Percentiles rank a stretch among this genome's conserved stretches.
These are phyloP conservation scores for Opeltia flavorubescens DNA, from an alignment of 495 filamentous ascomycete species.

Conservation along the genomic window DNA sequence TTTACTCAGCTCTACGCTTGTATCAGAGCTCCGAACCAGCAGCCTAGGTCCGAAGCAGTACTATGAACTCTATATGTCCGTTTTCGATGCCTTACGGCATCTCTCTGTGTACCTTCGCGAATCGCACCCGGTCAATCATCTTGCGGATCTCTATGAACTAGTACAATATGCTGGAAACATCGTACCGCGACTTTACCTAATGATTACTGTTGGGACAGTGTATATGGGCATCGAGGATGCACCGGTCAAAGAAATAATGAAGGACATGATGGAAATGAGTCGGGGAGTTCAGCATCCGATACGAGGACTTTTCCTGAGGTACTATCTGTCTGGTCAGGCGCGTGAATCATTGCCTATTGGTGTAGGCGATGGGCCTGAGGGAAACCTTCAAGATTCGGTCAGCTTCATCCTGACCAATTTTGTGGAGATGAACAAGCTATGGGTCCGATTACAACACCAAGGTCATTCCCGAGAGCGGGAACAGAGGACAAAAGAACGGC, in stretches of 20 bases:
- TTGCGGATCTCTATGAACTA: constrained; percentile 95
- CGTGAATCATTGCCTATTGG: constrained; percentile 73
- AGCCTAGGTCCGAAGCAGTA: constrained; percentile 95
- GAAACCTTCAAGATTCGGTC: constrained; percentile 92
- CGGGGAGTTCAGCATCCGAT: constrained; percentile 93
- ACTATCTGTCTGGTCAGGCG: constrained; percentile 89
- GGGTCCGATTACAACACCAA: constrained; percentile 94
- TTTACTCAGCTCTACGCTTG: constrained; percentile 92
- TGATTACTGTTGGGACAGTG: constrained; percentile 97
- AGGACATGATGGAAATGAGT: constrained; percentile 99
- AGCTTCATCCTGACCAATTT: constrained; percentile 97
- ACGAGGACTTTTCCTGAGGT: constrained; percentile 84
- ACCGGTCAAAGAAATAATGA: constrained; percentile 99
- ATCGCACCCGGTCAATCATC: constrained; percentile 92
- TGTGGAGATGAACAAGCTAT: constrained; percentile 99
- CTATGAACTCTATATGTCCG: constrained; percentile 98
- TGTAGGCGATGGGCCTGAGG: constrained; percentile 77
- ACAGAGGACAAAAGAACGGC: constrained; percentile 79
- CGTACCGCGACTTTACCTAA: constrained; percentile 87
- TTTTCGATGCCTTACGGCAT: constrained; percentile 95
- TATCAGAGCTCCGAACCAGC: constrained; percentile 91
- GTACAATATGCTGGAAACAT: constrained; percentile 99
- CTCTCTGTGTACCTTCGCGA: constrained; percentile 92
- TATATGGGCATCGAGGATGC: constrained; percentile 99
- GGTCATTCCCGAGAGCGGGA: constrained; percentile 92